phyloP scores from a whole-genome alignment of 2,329 filamentous ascomycete genomes.

The Beauveria varroae region DNA sequence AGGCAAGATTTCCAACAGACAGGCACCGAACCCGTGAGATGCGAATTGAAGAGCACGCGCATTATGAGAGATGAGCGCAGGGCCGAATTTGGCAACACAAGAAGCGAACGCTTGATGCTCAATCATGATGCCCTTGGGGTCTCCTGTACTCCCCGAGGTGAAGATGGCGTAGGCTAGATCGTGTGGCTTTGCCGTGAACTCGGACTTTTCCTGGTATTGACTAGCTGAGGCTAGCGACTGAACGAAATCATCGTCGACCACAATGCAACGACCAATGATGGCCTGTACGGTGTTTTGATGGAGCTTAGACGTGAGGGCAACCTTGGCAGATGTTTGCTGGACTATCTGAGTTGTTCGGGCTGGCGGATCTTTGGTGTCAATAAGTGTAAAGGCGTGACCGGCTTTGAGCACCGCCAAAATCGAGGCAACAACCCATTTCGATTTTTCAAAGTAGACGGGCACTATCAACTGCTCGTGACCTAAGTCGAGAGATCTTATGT shows the following conservation, averaged over 20 bases:
- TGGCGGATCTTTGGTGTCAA: background rate
- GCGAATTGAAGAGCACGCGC: conserved; percentile 13
- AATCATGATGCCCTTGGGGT: conserved; percentile 19
- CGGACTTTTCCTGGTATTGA: background rate
- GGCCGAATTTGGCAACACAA: conserved; percentile 13
- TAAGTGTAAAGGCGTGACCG: background rate
- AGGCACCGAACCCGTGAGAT: conserved; percentile 1
- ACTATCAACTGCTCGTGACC: conserved; percentile 13
- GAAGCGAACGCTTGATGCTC: conserved; percentile 14
- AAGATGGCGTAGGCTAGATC: conserved; percentile 16
- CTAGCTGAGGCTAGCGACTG: background rate
- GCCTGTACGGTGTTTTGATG: background rate
- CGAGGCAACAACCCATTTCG: background rate
- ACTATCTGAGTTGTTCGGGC: background rate
- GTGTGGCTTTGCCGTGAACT: background rate
- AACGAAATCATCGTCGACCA: background rate
- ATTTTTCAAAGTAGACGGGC: background rate
- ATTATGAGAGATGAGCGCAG: conserved; percentile 12
- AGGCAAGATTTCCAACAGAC: conserved; percentile 18
- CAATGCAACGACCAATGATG: background rate
- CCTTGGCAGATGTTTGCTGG: background rate
- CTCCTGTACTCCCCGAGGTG: conserved; percentile 3
- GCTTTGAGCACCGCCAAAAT: background rate
- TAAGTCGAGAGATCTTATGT: background rate
- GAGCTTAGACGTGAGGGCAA: background rate